Base-by-base conservation (phyloP, 2,329 filamentous ascomycete genomes). In the Biscogniauxia sp. region DNA sequence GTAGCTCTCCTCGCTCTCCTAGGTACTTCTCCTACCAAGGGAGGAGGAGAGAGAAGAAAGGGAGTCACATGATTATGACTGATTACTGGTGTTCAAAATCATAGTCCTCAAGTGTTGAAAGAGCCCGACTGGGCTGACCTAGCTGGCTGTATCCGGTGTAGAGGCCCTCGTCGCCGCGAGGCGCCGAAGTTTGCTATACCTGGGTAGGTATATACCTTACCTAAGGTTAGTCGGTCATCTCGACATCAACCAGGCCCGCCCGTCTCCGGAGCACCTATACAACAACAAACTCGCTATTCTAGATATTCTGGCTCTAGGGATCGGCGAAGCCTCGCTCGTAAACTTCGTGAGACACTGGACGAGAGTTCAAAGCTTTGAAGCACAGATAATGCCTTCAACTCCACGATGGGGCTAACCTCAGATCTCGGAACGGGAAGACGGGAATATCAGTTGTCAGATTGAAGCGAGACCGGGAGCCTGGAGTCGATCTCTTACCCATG, bases 371-470 rank as follows among this genome's bases (percentile, higher is more conserved):
- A 45, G 37, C 37, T 45, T n/a, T 11, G 37, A 45, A 45, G 37
- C 37, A 45, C 37, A n/a, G 37, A n/a, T 45, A 32, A 45, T 45
- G 37, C 17, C 37, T 45, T 45, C 37, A 45, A 45, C 37, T 45
- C 37, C 20, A 25, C 50, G 20, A 51, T 51, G 50, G 50, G 50
- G 50, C 50, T 51, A 20, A 25, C 7, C 61, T 53, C 66, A 65
- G 63, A 67, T 68, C 69, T 68, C 66, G 68, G 69, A 66, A 68
- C 69, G 68, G 67, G 64, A 67, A 62, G 63, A 61, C 65, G 68
- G 68, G 63, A 63, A 57, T 60, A 66, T 66, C 69, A 68, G 59
- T 67, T 67, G 63, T 65, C 64, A 65, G 66, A 68, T 66, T 54
- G 53, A 64, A 65, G 64, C 64, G 64, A 67, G 62, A 67, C 66